Evolutionary conservation across 2,329 filamentous ascomycete genomes (phyloP).

Genomic region (Penicillium sp.): DNA sequence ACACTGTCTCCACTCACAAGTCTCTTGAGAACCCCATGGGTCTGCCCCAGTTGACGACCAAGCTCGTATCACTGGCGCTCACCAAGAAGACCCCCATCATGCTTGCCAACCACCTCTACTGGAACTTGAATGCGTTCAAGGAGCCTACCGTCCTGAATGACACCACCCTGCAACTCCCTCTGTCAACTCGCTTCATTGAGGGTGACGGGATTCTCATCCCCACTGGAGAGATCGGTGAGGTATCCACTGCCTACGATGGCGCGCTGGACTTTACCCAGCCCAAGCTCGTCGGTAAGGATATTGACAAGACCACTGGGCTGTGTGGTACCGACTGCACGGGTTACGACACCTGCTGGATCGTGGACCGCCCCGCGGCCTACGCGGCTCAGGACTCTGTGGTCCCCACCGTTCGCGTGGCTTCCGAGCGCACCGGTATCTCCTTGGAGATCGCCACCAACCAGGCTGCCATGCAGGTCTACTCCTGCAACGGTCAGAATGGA

Average conservation of each 20-base stretch:
- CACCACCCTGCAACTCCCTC: constrained; percentile 42
- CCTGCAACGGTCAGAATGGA: constrained; percentile 71
- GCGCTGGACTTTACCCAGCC: constrained; percentile 62
- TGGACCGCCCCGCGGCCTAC: constrained; percentile 39
- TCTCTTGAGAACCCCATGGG: constrained; percentile 36
- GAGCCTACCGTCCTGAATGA: constrained; percentile 39
- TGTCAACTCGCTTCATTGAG: constrained; percentile 41
- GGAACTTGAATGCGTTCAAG: constrained; percentile 47
- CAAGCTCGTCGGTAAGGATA: constrained; percentile 70
- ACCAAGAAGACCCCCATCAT: constrained; percentile 46
- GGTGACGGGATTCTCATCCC: constrained; percentile 62
- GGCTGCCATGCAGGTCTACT: constrained; percentile 82
- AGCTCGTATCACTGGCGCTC: constrained; percentile 41
- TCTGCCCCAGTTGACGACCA: constrained; percentile 40
- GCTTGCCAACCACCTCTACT: constrained; percentile 48
- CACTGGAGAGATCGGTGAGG: constrained; percentile 67
- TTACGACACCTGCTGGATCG: constrained; percentile 60
- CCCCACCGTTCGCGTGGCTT: constrained; percentile 55
- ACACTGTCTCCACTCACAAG: constrained; percentile 36
- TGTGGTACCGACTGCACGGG: constrained; percentile 79
- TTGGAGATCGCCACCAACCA: constrained; percentile 79
- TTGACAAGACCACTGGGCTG: constrained; percentile 59
- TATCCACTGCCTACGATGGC: constrained; percentile 61
- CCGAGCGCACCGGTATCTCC: constrained; percentile 71
- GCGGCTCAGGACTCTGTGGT: constrained; percentile 30